Percentiles rank a stretch among this genome's conserved stretches.
Evolutionary conservation across 257 asterid genomes (phyloP).

Genomic region (Solanum arcanum): DNA sequence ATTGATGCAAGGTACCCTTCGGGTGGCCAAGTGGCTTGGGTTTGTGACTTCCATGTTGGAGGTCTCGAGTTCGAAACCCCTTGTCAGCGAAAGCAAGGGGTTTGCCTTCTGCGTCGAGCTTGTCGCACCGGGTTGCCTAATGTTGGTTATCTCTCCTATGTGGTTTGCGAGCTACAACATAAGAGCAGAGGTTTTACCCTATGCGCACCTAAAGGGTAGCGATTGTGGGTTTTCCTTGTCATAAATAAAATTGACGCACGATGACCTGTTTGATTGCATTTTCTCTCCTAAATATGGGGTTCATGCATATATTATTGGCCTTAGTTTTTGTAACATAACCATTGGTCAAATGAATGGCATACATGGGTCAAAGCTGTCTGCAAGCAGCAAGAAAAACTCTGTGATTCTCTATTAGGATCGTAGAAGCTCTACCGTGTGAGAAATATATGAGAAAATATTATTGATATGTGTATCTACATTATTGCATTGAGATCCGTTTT

Average conservation of each 20-base stretch:
- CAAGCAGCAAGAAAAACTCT: not conserved
- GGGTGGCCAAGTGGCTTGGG: not conserved
- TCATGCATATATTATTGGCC: not conserved
- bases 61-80: not conserved
- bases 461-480: not conserved
- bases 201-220: not conserved
- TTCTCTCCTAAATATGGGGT: not conserved
- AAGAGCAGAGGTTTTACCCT: not conserved
- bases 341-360: not conserved
- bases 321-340: too few species aligned
- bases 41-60: not conserved
- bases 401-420: not conserved
- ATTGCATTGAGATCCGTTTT: not conserved
- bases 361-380: not conserved
- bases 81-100: not conserved
- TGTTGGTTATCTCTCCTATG: not conserved
- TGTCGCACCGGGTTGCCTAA: not conserved
- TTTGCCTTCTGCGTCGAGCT: not conserved
- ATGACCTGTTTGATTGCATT: not conserved
- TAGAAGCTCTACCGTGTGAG: not conserved
- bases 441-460: not conserved
- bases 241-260: not conserved
- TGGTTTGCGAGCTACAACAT: not conserved
- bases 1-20: not conserved
- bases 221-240: not conserved